Percentiles rank a stretch among this genome's conserved stretches.
phyloP scores from a whole-genome alignment of 2,329 filamentous ascomycete species.

The Delphinella strobiligena region DNA sequence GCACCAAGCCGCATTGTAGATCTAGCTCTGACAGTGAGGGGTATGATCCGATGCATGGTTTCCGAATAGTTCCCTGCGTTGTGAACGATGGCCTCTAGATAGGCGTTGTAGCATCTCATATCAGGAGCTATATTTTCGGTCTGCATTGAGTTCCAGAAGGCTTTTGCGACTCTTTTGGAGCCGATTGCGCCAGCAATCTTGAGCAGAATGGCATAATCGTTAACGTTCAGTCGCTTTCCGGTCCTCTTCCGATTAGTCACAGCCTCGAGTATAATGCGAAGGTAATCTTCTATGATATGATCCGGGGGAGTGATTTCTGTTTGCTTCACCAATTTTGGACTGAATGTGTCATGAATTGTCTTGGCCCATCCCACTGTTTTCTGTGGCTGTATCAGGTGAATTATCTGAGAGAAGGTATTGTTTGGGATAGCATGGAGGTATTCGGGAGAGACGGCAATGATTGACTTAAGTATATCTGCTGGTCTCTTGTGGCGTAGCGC shows the following conservation, averaged over 20 bases:
- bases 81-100: slow-evolving; percentile 40
- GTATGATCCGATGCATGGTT: slow-evolving; percentile 19
- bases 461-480: not conserved
- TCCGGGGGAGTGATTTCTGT: slow-evolving; percentile 28
- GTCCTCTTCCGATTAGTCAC: slow-evolving; percentile 24
- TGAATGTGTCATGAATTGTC: slow-evolving; percentile 36
- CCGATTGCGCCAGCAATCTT: slow-evolving; percentile 38
- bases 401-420: slow-evolving; percentile 49
- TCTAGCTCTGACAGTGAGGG: slow-evolving; percentile 4
- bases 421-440: slow-evolving; percentile 34
- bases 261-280: slow-evolving; percentile 25
- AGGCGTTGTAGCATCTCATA: slow-evolving; percentile 42
- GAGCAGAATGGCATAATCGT: slow-evolving; percentile 43
- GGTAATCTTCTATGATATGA: slow-evolving; percentile 28
- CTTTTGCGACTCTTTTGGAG: slow-evolving; percentile 29
- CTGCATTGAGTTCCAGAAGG: slow-evolving; percentile 35
- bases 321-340: slow-evolving; percentile 34
- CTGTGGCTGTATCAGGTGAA: slow-evolving; percentile 49
- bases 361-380: slow-evolving; percentile 37
- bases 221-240: slow-evolving; percentile 27
- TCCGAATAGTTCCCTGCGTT: slow-evolving; percentile 20
- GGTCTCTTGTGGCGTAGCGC: not conserved
- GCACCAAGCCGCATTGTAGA: slow-evolving; percentile 2
- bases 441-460: slow-evolving; percentile 2
- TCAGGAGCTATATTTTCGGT: slow-evolving; percentile 30